A percentile compares a stretch with the other conserved stretches of the same genome.
phyloP scores from a whole-genome alignment of 2,329 filamentous ascomycete species.

The Dactylellina sp. region DNA sequence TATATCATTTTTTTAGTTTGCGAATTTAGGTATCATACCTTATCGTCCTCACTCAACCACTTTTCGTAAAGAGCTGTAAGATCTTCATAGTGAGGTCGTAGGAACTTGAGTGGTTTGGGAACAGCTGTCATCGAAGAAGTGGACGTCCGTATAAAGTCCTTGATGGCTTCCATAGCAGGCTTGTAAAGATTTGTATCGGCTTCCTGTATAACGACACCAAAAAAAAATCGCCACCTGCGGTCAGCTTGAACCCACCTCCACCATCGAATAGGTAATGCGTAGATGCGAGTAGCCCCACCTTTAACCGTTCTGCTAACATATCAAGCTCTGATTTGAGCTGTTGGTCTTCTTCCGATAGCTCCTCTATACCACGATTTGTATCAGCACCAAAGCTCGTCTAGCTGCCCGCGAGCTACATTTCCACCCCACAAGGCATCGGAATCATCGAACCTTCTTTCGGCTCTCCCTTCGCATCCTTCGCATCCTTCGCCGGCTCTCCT shows the following conservation, averaged over 20 bases:
- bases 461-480: constrained; percentile 76
- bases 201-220: constrained; percentile 73
- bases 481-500: constrained; percentile 78
- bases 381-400: constrained; percentile 57
- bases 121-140: constrained; percentile 99
- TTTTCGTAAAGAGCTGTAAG: constrained; percentile 87
- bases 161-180: constrained; percentile 93
- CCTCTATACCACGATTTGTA: constrained; percentile 71
- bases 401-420: constrained; percentile 54
- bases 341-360: constrained; percentile 97
- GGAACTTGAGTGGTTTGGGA: constrained; percentile 96
- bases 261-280: constrained; percentile 38
- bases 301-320: constrained; percentile 95
- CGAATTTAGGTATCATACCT: constrained; percentile 68
- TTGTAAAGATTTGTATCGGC: constrained; percentile 88
- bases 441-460: constrained; percentile 71
- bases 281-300: constrained; percentile 65
- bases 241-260: constrained; percentile 34
- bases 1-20: too few relatives aligned
- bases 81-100: constrained; percentile 94
- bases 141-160: constrained; percentile 97
- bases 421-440: constrained; percentile 62
- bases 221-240: constrained; percentile 13
- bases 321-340: constrained; percentile 98
- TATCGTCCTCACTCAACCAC: constrained; percentile 86